These are phyloP conservation scores for Solioccasus polychromus DNA, from an alignment of 768 basidiomycete genomes.

Conservation along the genomic window DNA sequence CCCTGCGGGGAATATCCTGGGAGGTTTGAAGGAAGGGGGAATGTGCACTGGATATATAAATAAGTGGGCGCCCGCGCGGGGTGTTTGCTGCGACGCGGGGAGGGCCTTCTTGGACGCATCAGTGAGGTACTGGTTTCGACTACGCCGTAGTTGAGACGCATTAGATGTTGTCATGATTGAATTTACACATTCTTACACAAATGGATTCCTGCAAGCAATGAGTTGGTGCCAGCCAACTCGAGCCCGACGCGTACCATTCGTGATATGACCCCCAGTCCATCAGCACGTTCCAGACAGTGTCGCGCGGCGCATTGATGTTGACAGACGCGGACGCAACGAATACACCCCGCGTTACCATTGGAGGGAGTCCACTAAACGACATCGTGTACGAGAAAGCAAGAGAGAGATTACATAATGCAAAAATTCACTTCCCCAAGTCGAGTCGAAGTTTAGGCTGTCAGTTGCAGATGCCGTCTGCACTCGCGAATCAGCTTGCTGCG, in stretches of 20 bases:
- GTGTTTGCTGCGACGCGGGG: constrained; percentile 42
- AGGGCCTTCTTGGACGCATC: constrained; percentile 42
- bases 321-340: constrained; percentile 46
- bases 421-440: not conserved
- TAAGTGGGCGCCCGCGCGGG: constrained; percentile 46
- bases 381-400: not conserved
- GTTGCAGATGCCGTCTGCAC: constrained; percentile 56
- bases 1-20: constrained; percentile 29
- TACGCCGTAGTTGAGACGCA: constrained; percentile 19
- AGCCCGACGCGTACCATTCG: constrained; percentile 50
- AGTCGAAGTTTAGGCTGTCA: too few relatives aligned
- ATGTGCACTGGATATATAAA: constrained; percentile 52
- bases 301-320: constrained; percentile 57
- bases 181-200: constrained; percentile 45
- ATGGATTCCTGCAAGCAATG: constrained; percentile 55
- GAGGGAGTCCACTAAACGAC: constrained; percentile 32
- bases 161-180: not conserved
- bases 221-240: not conserved
- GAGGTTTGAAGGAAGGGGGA: constrained; percentile 53
- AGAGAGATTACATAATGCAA: constrained; percentile 7
- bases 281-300: constrained; percentile 60
- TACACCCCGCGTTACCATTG: constrained; percentile 40
- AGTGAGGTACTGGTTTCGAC: constrained; percentile 48
- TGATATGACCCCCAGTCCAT: constrained; percentile 60
- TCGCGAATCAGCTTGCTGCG: constrained; percentile 79